Conservation (phyloP, 768 basidiomycete species). For the Phanerochaete sordida region DNA sequence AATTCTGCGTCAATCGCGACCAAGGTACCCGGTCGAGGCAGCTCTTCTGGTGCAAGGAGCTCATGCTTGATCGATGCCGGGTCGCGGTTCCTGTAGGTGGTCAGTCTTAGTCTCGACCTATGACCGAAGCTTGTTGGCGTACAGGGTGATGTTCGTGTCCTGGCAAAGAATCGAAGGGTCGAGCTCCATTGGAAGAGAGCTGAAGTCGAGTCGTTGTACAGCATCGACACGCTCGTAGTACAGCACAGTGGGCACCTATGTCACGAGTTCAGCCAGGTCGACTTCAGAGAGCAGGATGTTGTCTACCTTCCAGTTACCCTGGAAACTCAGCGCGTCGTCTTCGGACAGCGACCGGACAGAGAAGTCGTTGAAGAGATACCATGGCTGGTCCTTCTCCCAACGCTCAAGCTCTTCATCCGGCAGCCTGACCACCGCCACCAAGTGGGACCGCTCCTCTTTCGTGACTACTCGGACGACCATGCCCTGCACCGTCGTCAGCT, state of each 20-base stretch:
- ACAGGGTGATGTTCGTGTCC: conserved; percentile 90
- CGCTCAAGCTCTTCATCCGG: conserved; percentile 38
- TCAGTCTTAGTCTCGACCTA: background rate
- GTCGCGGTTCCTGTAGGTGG: conserved; percentile 65
- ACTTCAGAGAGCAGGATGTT: background rate
- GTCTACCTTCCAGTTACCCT: conserved; percentile 87
- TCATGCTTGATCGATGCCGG: conserved; percentile 72
- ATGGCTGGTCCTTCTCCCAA: conserved; percentile 45
- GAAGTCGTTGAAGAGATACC: conserved; percentile 98
- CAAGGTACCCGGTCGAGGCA: conserved; percentile 82
- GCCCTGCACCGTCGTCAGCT: conserved; percentile 42
- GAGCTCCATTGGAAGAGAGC: conserved; percentile 56
- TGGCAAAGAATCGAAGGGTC: conserved; percentile 75
- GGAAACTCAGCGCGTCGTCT: conserved; percentile 84
- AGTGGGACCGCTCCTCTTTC: conserved; percentile 72
- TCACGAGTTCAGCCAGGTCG: background rate
- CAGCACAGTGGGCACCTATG: conserved; percentile 82
- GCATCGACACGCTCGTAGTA: conserved; percentile 79
- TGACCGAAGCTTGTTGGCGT: conserved; percentile 22
- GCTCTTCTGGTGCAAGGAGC: conserved; percentile 63
- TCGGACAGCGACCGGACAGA: conserved; percentile 81
- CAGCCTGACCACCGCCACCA: conserved; percentile 74
- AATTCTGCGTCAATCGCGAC: conserved; percentile 98
- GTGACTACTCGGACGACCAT: conserved; percentile 76
- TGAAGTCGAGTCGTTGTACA: conserved; percentile 55